phyloP scores from a whole-genome alignment of 2,329 filamentous ascomycete species.

The Exophiala alcalophila region DNA sequence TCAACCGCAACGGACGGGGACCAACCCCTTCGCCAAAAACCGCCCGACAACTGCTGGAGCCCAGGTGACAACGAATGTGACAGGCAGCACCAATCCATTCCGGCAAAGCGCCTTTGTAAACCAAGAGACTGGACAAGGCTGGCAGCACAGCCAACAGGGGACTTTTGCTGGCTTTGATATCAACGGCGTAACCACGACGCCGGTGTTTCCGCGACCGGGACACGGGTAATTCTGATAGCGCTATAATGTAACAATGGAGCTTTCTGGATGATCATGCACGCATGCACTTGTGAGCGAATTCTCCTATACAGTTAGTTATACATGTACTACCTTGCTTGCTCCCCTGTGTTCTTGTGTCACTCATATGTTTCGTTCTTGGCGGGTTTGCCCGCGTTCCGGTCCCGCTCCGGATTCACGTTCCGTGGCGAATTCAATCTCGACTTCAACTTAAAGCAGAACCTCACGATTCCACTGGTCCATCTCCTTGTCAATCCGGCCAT shows the following conservation, averaged over 20 bases:
- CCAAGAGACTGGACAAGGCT: slow-evolving; percentile 80
- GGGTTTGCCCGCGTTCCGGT: no score
- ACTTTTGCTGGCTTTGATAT: slow-evolving; percentile 73
- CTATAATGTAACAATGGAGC: slow-evolving; percentile 16
- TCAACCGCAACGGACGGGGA: slow-evolving; percentile 62
- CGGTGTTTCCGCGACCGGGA: slow-evolving; percentile 80
- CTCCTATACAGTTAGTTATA: no score
- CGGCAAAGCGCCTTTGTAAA: slow-evolving; percentile 87
- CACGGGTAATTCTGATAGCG: slow-evolving; percentile 34
- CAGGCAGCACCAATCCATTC: slow-evolving; percentile 92
- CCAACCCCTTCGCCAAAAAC: slow-evolving; percentile 67
- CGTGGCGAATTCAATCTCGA: no score
- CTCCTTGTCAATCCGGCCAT: no score
- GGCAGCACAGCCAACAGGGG: slow-evolving; percentile 75
- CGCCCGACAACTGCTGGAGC: slow-evolving; percentile 42
- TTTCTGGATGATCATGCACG: slow-evolving; percentile 2
- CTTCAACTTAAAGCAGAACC: no score
- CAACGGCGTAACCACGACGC: slow-evolving; percentile 74
- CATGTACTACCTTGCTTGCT: no score
- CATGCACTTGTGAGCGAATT: background rate
- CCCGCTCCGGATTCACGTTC: no score
- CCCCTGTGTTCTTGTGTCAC: no score
- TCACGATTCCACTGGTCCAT: no score
- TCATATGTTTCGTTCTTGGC: no score
- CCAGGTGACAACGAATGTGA: slow-evolving; percentile 69